phyloP scores from a whole-genome alignment of 768 basidiomycete genomes.

The Fibroporia radiculosa region DNA sequence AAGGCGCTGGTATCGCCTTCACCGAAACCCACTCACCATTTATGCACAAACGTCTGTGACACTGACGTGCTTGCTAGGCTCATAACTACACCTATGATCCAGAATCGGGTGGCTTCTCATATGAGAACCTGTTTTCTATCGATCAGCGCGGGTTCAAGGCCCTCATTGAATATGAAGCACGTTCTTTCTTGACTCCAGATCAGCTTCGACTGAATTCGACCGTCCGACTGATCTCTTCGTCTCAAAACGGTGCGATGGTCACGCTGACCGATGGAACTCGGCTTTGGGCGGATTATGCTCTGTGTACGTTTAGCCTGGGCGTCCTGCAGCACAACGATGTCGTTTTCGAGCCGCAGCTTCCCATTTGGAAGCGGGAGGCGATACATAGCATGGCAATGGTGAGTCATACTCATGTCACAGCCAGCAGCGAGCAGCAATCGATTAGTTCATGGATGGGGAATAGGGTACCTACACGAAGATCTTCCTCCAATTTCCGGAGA shows the following conservation, averaged over 20 bases:
- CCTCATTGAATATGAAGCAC: slow-evolving; percentile 49
- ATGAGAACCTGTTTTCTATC: slow-evolving; percentile 42
- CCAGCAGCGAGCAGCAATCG: background rate
- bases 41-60: too few relatives aligned
- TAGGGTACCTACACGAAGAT: slow-evolving; percentile 60
- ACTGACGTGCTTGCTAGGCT: slow-evolving; percentile 28
- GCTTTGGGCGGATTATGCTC: slow-evolving; percentile 46
- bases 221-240: slow-evolving; percentile 41
- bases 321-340: slow-evolving; percentile 63
- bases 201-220: slow-evolving; percentile 45
- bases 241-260: slow-evolving; percentile 37
- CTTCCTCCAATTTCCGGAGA: slow-evolving; percentile 52
- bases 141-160: slow-evolving; percentile 59
- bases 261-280: slow-evolving; percentile 34
- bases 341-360: slow-evolving; percentile 43
- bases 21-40: too few relatives aligned
- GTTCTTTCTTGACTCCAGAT: slow-evolving; percentile 38
- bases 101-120: slow-evolving; percentile 50
- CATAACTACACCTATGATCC: slow-evolving; percentile 54
- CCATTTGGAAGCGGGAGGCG: slow-evolving; percentile 53
- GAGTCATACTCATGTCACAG: background rate
- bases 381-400: slow-evolving; percentile 58
- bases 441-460: background rate
- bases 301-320: slow-evolving; percentile 65
- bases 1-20: too few relatives aligned